These are phyloP conservation scores for Dittrichia graveolens DNA, from an alignment of 129 eudicot genomes.

Conservation along the genomic window DNA sequence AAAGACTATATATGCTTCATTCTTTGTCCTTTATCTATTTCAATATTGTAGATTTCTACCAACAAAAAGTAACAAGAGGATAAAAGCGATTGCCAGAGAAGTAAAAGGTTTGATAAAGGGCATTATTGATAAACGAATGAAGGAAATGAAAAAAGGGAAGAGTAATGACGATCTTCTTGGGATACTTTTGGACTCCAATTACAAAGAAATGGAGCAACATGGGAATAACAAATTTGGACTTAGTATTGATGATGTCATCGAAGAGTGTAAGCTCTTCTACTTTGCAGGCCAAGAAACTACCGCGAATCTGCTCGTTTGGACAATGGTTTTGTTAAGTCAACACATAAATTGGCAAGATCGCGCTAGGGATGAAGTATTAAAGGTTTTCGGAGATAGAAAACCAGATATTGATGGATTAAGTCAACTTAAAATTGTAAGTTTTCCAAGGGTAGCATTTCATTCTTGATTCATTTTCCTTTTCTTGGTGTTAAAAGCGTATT, in stretches of 20 bases:
- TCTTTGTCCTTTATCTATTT: background rate
- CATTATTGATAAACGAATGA: constrained; percentile 1
- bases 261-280: constrained; percentile 22
- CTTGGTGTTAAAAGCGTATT: no score
- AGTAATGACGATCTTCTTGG: background rate
- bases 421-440: constrained; percentile 42
- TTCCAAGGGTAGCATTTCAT: background rate
- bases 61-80: background rate
- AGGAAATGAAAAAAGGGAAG: background rate
- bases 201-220: background rate
- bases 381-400: constrained; percentile 25
- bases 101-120: background rate
- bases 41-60: background rate
- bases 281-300: constrained; percentile 50
- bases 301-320: constrained; percentile 42
- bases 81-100: background rate
- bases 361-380: constrained; percentile 42
- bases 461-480: background rate
- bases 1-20: background rate
- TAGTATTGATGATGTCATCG: background rate
- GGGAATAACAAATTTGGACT: background rate
- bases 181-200: background rate
- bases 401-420: constrained; percentile 33
- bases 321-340: constrained; percentile 37
- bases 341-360: constrained; percentile 44